Base-by-base conservation (phyloP, 164 flowering plant genomes). In the Pachysandra terminalis region DNA sequence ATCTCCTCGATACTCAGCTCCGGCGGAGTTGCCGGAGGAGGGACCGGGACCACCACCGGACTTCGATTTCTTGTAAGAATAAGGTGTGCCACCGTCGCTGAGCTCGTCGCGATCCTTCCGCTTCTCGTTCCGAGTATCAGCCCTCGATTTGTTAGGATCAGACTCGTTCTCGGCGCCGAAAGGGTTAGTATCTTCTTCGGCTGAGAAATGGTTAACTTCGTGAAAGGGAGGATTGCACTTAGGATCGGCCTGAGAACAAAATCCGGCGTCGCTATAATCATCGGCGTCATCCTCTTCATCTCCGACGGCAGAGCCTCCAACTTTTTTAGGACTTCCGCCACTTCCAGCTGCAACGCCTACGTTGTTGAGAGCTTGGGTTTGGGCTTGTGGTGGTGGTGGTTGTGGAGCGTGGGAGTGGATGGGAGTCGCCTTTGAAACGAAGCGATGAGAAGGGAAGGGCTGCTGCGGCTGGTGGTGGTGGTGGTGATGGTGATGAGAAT, bases 51-150 rank as follows among this genome's bases (percentile, higher is more conserved):
- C 41, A 25, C 51, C 16, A 19, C 24, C 0, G 12, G 32, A 19
- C 40, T 41, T 23, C 19, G 35, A 56, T 66, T 74, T 63, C 64
- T 73, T 73, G 66, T 45, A 70, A 35, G 56, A 59, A 56, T 57
- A 70, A 7, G 72, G 59, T 1, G 84, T 71, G 14, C 81, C 83
- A 2, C 84, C 83, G 28, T 86, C 86, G 69, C 80, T 82, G 51
- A 78, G 76, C 65, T 86, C 96, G 5, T 87, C 91, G 32, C 78
- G 76, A 26, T 81, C 86, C 70, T 77, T 81, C 51, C 90, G 78
- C 74, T 86, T 85, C 35, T 77, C 84, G 23, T 45, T 25, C 57
- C 70, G 73, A 24, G 52, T 68, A 52, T 71, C 79, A 19, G 51
- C 57, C 27, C 71, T 53, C 14, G 76, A 51, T 61, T 67, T 67